phyloP scores from a whole-genome alignment of 2,329 filamentous ascomycete species.

The Aspergillus ustus region DNA sequence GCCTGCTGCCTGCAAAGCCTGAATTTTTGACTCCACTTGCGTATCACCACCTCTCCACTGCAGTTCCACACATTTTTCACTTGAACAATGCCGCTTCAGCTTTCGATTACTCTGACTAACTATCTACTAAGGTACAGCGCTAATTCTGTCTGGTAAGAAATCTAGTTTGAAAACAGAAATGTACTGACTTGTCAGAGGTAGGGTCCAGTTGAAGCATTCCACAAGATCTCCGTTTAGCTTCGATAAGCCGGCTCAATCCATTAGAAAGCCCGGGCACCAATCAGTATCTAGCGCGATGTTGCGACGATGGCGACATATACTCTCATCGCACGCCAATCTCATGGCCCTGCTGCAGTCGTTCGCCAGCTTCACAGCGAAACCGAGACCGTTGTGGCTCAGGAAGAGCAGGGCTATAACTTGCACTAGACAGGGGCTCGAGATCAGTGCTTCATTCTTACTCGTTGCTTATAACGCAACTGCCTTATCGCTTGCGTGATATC shows the following conservation, averaged over 20 bases:
- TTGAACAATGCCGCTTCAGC: background rate
- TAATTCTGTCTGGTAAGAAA: background rate
- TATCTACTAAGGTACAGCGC: too few species aligned
- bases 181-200: background rate
- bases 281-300: conserved; percentile 16
- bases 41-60: background rate
- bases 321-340: conserved; percentile 22
- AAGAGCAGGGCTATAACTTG: background rate
- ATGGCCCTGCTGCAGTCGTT: conserved; percentile 19
- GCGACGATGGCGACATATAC: conserved; percentile 25
- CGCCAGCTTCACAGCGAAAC: background rate
- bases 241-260: background rate
- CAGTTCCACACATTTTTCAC: background rate
- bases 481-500: conserved; percentile 28
- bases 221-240: background rate
- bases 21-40: conserved; percentile 17
- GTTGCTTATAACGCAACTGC: conserved; percentile 30
- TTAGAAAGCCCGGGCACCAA: conserved; percentile 11
- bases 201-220: background rate
- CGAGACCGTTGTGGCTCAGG: background rate
- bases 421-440: background rate
- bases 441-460: conserved; percentile 15
- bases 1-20: background rate
- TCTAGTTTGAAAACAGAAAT: background rate
- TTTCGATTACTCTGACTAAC: background rate